Base-by-base conservation (phyloP, 2,329 filamentous ascomycete species). In the Bipolaris gigantea region DNA sequence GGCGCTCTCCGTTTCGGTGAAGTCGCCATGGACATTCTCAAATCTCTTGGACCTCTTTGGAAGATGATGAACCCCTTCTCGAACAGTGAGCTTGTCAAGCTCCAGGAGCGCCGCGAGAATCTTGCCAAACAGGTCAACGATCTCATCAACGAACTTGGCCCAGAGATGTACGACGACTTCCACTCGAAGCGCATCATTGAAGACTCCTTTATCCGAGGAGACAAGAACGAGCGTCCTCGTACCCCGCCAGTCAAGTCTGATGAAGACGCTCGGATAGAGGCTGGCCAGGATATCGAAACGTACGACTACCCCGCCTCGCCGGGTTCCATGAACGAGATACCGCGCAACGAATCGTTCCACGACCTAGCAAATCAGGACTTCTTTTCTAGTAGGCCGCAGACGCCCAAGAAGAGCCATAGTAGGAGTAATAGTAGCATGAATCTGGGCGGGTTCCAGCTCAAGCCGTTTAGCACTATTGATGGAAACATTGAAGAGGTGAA, bases 1-100 rank as follows among this genome's bases (percentile, higher is more conserved):
- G 92, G 92, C 4, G 91, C 94, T 6, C 85, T 99, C 48, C 88
- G 94, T 10, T 96, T 97, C 62, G 94, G 94, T 42, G 94, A 99
- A 77, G 88, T 96, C n/a, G 94, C 93, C 48, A 97, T 99, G 92
- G 94, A 99, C 71, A 97, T 99, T 51, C 80, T 94, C 78, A 99
- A 97, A 76, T 97, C 93, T 0, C 83, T 99, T 15, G 85, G 91
- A 9, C 94, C 94, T 5, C 83, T 99, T 9, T 80, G 96, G 41
- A 81, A 97, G 32, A 94, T 90, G 61, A 82, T 97, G 67, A 89
- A 89, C 65, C 94, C 94, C 1, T 86, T 86, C 4, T 93, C 90
- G 1, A 88, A 86, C 72, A 96, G 92, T 77, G 90, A 89, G 53
- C 85, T 99, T 44, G 84, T 90, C 59, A 88, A 88, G 64, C 83